Base-by-base conservation (phyloP, 495 filamentous ascomycete species). In the Physcia stellaris region DNA sequence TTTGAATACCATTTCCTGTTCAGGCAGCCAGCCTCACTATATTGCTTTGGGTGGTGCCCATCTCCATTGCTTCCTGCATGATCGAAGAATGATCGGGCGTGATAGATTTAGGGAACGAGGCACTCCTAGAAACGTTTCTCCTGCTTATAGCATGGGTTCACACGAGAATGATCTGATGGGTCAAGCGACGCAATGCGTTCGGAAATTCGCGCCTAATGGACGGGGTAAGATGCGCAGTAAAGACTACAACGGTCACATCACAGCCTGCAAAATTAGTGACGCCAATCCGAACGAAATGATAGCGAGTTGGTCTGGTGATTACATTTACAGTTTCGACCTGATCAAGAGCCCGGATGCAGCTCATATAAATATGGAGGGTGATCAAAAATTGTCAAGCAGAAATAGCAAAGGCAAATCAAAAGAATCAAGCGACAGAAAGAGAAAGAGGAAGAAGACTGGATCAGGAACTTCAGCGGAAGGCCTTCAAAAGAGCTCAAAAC, bases 231-330 rank as follows among this genome's bases (percentile, higher is more conserved):
- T 78, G 70, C 58, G 55, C 24, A 49, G 61, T 24, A 60, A 56
- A 7, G 66, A 72, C 27, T n/a, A n/a, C n/a, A 71, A 71, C 39
- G 70, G 75, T 24, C 79, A 84, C 43, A 83, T 85, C 50, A 84
- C 80, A 1, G 77, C 79, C 6, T 82, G 77, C 55, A 85, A 83
- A 55, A 85, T 85, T 42, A 83, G 79, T 32, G 79, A 85, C 58
- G 76, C 74, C 9, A 73, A 81, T 39, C 80, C 80, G 2, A 76
- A 83, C 40, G 78, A 85, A 41, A 66, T 85, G 50, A 60, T 85
- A 4, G 80, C 73, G 19, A 83, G 79, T 48, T 85, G 80, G 80
- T 81, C 77, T 24, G 79, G 79, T 11, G 76, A 83, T 42, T 69
- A 73, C 37, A 77, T 84, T 43, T 84, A 85, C 54, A 75, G 73